These are phyloP conservation scores for Taphrina flavorubra DNA, from an alignment of 1,139 yeast species.

Conservation along the genomic window DNA sequence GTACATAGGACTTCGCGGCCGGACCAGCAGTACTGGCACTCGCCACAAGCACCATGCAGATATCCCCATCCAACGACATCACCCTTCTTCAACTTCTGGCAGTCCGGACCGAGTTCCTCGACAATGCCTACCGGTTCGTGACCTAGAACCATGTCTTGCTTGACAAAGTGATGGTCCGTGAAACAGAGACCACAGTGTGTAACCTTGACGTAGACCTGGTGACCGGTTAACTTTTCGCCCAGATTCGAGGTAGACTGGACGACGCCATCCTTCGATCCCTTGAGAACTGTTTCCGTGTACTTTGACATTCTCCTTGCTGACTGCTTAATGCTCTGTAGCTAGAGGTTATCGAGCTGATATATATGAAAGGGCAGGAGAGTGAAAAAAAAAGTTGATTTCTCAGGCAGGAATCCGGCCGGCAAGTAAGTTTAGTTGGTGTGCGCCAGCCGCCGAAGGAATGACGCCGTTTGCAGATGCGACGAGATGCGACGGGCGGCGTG, in stretches of 20 bases:
- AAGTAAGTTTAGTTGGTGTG: too few species aligned
- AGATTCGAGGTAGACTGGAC: constrained; percentile 26
- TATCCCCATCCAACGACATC: constrained; percentile 66
- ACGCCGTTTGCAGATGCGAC: too few species aligned
- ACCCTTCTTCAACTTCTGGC: constrained; percentile 55
- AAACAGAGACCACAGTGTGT: constrained; percentile 64
- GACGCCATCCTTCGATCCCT: constrained; percentile 20
- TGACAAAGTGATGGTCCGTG: constrained; percentile 57
- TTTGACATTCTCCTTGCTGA: background rate
- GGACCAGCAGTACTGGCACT: constrained; percentile 57
- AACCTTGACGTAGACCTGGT: constrained; percentile 55
- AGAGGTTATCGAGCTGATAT: too few species aligned
- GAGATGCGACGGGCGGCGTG: too few species aligned
- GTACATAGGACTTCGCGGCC: constrained; percentile 55
- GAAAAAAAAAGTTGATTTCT: background rate
- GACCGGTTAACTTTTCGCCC: constrained; percentile 24
- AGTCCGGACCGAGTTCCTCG: constrained; percentile 43
- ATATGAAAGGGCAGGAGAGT: background rate
- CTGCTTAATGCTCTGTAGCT: background rate
- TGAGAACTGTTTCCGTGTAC: constrained; percentile 20
- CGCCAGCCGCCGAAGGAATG: too few species aligned
- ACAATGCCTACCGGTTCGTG: constrained; percentile 66
- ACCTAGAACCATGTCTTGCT: constrained; percentile 54
- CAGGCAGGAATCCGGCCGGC: too few species aligned
- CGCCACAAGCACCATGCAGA: constrained; percentile 56